Percentiles rank a stretch among this genome's conserved stretches.
Evolutionary conservation across 106 monocot genomes (phyloP).

Genomic region (Platanthera guangdongensis): DNA sequence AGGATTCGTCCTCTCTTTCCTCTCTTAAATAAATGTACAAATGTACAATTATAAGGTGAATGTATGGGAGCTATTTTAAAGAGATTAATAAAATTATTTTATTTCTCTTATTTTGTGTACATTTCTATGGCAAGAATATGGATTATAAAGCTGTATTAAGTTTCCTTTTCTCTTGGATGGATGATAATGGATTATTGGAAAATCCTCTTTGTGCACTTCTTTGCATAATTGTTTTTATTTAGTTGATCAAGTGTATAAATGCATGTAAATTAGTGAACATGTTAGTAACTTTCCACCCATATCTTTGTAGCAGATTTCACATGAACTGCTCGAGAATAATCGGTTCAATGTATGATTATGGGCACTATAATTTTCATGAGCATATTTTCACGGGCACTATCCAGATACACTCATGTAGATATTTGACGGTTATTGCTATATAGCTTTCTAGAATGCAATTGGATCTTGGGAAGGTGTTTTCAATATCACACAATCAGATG

Average conservation of each 20-base stretch:
- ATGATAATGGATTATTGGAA: no score
- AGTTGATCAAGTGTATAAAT: neutral
- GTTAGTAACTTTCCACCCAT: neutral
- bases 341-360: neutral
- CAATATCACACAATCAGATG: neutral
- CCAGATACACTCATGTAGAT: neutral
- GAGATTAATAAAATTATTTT: no score
- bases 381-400: neutral
- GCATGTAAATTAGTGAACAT: neutral
- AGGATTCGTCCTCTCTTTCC: no score
- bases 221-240: no score
- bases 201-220: no score
- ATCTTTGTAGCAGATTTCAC: neutral
- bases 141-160: no score
- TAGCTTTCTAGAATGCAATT: neutral
- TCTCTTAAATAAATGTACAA: no score
- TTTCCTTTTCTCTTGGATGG: no score
- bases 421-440: neutral
- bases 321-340: neutral
- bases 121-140: no score
- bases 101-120: no score
- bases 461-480: neutral
- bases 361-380: neutral
- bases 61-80: no score
- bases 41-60: no score